These are phyloP conservation scores for Rhizophagus sp. DNA, from an alignment of 192 early-diverging fungal species.

Conservation along the genomic window DNA sequence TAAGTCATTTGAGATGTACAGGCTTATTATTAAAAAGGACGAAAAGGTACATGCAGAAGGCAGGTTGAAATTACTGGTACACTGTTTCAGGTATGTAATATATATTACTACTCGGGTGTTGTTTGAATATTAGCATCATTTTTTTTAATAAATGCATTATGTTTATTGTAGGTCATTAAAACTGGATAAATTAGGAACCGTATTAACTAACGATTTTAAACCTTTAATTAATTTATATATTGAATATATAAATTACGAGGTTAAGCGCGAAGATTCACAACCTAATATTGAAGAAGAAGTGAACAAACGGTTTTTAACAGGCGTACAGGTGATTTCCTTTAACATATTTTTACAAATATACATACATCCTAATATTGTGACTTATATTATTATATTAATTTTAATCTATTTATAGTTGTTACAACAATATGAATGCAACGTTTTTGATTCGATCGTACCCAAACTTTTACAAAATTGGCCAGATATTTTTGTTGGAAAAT, in stretches of 20 bases:
- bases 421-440: neutral
- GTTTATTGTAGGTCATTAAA: neutral
- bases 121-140: neutral
- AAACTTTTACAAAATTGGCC: neutral
- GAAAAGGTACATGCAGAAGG: neutral
- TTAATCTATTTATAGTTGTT: neutral
- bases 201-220: neutral
- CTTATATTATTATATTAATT: neutral
- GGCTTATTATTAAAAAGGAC: neutral
- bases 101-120: neutral
- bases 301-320: neutral
- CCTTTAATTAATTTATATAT: neutral
- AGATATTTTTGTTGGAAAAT: neutral
- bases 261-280: neutral
- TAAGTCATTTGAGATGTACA: constrained; percentile 6
- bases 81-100: neutral
- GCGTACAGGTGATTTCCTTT: neutral
- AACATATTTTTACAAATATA: neutral
- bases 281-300: neutral
- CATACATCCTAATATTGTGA: neutral
- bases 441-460: constrained; percentile 4
- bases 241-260: neutral
- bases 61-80: neutral
- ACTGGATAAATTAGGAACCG: neutral
- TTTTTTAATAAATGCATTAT: neutral